Base-by-base conservation (phyloP, 805 yeast species). In the Zygoascus bituminiphila region DNA sequence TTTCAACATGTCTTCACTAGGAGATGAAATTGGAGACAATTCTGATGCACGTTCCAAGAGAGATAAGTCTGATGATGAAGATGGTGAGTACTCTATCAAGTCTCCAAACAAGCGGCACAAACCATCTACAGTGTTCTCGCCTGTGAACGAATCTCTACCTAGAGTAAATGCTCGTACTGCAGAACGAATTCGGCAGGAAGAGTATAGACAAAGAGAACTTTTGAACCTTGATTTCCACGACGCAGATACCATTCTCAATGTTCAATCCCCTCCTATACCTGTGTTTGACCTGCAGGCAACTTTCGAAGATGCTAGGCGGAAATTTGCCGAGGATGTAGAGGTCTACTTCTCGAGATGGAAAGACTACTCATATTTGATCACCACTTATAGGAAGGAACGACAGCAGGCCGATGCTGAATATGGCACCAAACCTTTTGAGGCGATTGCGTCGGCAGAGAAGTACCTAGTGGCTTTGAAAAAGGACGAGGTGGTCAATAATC, bases 231-330 rank as follows among this genome's bases (percentile, higher is more conserved):
- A 60, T 42, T 44, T 50, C 20, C 59, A 58, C 41, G 54, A 50
- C 41, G 53, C 58, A 6, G 37, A 50, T 4, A 39, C 44, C 5
- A 48, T 59, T 10, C 45, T 61, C 8, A 41, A 44, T 6, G 38
- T 61, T 23, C 17, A 38, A n/a, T 54, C 63, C 9, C 64, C 64
- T 2, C 46, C n/a, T 5, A 48, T 57, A 5, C 61, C 62, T 6
- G 21, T 15, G 8, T 42, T 47, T 8, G 62, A 59, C 8, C 23
- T 17, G 19, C n/a, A 24, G 3, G 31, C 40, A 10, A 20, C 43
- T 22, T 47, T 39, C 14, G 48, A 40, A n/a, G 43, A 31, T 1
- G 57, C 51, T 44, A 43, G 57, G 21, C 42, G 21, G 4, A 50
- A 42, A 12, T 60, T 51, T 44, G 50, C 56, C 45, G 39, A 45